Evolutionary conservation across 495 filamentous ascomycete species (phyloP).

Genomic region (Annulohypoxylon bovei): DNA sequence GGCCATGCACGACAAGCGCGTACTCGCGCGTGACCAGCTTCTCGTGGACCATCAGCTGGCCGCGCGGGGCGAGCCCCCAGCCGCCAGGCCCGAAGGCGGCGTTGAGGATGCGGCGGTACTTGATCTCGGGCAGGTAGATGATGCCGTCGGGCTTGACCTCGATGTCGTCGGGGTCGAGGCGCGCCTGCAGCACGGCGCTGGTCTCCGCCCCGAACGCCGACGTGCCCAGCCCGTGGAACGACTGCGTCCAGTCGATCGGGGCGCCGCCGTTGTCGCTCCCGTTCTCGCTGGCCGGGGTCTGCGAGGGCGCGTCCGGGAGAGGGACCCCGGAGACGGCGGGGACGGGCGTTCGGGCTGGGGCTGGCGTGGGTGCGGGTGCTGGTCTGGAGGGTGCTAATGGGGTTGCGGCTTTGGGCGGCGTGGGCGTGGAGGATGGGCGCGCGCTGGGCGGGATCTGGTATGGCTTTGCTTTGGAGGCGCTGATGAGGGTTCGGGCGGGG

Average conservation of each 20-base stretch:
- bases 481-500: conserved; percentile 23
- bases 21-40: conserved; percentile 94
- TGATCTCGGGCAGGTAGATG: conserved; percentile 97
- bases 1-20: conserved; percentile 86
- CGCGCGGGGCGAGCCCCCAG: conserved; percentile 91
- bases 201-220: conserved; percentile 81
- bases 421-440: neutral
- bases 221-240: conserved; percentile 86
- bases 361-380: neutral
- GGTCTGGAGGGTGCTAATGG: neutral
- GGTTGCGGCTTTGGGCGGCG: neutral
- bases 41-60: conserved; percentile 88
- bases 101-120: conserved; percentile 93
- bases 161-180: conserved; percentile 76
- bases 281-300: conserved; percentile 1
- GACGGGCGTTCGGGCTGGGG: conserved; percentile 28
- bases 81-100: conserved; percentile 92
- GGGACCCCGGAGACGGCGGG: conserved; percentile 38
- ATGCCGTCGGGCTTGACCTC: conserved; percentile 98
- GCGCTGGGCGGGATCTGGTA: neutral
- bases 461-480: conserved; percentile 28
- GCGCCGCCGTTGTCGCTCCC: conserved; percentile 60
- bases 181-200: conserved; percentile 73
- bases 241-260: conserved; percentile 90
- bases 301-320: conserved; percentile 39